Evolutionary conservation across 768 basidiomycete species (phyloP).

Genomic region (Auricularia auricula-judae): DNA sequence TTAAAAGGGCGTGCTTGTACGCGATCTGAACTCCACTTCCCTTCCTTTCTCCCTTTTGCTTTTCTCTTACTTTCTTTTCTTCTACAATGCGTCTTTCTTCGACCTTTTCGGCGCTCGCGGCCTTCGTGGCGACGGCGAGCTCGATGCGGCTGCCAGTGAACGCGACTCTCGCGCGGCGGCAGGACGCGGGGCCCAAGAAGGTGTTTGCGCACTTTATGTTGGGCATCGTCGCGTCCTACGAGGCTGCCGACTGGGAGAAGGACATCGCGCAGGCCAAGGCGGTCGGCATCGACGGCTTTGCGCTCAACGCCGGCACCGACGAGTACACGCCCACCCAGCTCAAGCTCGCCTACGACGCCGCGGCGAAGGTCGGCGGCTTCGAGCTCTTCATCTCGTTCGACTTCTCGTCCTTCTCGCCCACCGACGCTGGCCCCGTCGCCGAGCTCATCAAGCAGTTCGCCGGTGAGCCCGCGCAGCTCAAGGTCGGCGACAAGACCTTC

Average conservation of each 20-base stretch:
- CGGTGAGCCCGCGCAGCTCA: conserved; percentile 9
- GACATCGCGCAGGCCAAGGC: conserved; percentile 11
- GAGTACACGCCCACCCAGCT: conserved; percentile 13
- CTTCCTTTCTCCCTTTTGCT: neutral
- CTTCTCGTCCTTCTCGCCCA: conserved; percentile 4
- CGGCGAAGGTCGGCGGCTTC: conserved; percentile 4
- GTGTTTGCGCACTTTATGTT: conserved; percentile 16
- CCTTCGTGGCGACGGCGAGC: too few relatives aligned
- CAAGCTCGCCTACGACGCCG: conserved; percentile 10
- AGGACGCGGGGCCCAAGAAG: conserved; percentile 8
- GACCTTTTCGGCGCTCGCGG: neutral
- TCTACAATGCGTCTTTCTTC: neutral
- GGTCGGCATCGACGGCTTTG: conserved; percentile 12
- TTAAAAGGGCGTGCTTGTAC: neutral
- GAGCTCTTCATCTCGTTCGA: conserved; percentile 12
- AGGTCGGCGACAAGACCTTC: conserved; percentile 9
- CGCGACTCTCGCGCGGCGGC: too few relatives aligned
- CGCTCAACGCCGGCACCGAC: conserved; percentile 15
- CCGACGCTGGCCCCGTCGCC: conserved; percentile 6
- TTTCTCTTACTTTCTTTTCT: neutral
- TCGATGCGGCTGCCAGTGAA: too few relatives aligned
- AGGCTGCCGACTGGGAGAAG: conserved; percentile 6
- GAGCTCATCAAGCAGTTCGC: conserved; percentile 10
- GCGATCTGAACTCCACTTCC: neutral
- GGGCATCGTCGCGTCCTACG: conserved; percentile 12